A percentile compares a stretch with the other conserved stretches of the same genome.
phyloP scores from a whole-genome alignment of 2,329 filamentous ascomycete genomes.

The Leptographium procerum region DNA sequence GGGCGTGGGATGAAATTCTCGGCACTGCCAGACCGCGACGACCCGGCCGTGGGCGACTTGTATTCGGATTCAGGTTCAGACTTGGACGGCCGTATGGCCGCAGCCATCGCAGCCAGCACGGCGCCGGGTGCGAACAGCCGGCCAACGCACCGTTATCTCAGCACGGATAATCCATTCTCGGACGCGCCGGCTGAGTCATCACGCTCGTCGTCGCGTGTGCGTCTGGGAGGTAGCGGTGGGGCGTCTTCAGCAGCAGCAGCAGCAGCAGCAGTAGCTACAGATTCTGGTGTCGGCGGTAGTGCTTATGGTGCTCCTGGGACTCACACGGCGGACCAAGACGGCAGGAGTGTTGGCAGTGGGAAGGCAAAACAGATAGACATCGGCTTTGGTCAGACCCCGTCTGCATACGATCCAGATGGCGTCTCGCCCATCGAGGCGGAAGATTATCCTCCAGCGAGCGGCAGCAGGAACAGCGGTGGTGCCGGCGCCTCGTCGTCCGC shows the following conservation, averaged over 20 bases:
- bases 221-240: background rate
- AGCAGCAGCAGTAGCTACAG: too few relatives aligned
- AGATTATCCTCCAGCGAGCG: background rate
- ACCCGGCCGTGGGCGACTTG: background rate
- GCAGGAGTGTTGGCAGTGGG: background rate
- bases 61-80: background rate
- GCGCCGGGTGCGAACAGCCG: conserved; percentile 5
- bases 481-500: background rate
- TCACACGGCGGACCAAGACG: too few relatives aligned
- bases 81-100: conserved; percentile 10
- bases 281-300: too few relatives aligned
- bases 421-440: background rate
- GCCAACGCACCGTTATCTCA: background rate
- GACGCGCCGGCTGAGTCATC: conserved; percentile 6
- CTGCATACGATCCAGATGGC: background rate
- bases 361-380: background rate
- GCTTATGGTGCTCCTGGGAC: too few relatives aligned
- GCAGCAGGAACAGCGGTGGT: background rate
- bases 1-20: background rate
- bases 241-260: too few relatives aligned
- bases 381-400: background rate
- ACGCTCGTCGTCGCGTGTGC: conserved; percentile 7
- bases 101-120: conserved; percentile 12
- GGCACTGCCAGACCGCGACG: background rate
- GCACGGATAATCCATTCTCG: conserved; percentile 9